Conservation (phyloP, 805 yeast genomes). For the Pichia pseudocactophila region DNA sequence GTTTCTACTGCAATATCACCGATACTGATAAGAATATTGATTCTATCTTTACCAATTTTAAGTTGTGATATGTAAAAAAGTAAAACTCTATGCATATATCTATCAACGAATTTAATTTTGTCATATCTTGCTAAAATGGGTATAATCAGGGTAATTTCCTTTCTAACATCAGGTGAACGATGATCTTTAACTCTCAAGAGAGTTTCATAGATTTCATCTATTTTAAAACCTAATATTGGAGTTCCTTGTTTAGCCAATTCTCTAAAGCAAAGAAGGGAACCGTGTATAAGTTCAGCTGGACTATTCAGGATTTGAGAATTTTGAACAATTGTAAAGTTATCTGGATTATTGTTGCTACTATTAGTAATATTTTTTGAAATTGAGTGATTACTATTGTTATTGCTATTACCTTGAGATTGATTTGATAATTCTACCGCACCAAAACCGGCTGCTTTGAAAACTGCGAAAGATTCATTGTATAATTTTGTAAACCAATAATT, state of each 20-base stretch:
- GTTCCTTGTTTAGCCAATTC: constrained; percentile 71
- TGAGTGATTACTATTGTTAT: background rate
- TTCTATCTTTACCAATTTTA: constrained; percentile 62
- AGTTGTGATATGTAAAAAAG: constrained; percentile 70
- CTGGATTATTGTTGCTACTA: constrained; percentile 2
- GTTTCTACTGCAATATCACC: constrained; percentile 80
- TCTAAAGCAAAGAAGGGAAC: constrained; percentile 71
- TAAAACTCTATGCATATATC: constrained; percentile 72
- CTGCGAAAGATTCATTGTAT: constrained; percentile 26
- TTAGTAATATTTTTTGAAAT: background rate
- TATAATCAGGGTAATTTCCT: constrained; percentile 74
- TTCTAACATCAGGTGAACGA: constrained; percentile 64
- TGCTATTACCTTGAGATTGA: background rate
- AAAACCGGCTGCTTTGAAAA: constrained; percentile 19
- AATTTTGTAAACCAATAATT: constrained; percentile 68
- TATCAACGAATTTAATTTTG: constrained; percentile 64
- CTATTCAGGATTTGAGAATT: constrained; percentile 12
- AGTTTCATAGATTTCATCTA: constrained; percentile 69
- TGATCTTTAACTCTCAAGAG: constrained; percentile 69
- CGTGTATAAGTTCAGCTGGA: constrained; percentile 72
- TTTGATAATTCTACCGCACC: constrained; percentile 2
- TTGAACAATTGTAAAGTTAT: background rate
- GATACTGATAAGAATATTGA: constrained; percentile 67
- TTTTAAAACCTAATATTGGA: constrained; percentile 58
- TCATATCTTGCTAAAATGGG: constrained; percentile 79